phyloP scores from a whole-genome alignment of 768 basidiomycete genomes.

The Termitomyces sp. region DNA sequence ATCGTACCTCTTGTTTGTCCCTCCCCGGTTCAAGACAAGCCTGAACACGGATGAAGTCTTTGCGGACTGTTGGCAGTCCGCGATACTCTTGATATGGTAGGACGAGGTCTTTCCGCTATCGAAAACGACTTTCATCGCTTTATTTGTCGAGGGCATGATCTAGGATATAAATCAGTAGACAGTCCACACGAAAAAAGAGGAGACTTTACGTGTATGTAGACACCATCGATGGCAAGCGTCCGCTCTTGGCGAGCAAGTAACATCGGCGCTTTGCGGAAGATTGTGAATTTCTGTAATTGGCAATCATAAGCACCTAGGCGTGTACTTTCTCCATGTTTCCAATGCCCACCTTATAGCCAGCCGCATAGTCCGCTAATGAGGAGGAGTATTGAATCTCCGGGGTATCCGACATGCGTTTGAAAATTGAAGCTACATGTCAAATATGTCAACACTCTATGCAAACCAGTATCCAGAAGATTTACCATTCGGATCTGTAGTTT shows the following conservation, averaged over 20 bases:
- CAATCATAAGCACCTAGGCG: not conserved
- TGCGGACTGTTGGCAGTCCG: conserved; percentile 76
- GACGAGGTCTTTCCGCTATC: conserved; percentile 89
- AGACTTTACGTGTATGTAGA: conserved; percentile 76
- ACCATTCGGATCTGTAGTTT: conserved; percentile 94
- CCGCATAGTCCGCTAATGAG: conserved; percentile 64
- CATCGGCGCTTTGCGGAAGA: conserved; percentile 95
- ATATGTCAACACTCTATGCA: not conserved
- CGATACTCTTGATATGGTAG: conserved; percentile 87
- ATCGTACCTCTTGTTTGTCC: conserved; percentile 87
- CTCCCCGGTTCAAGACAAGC: conserved; percentile 74
- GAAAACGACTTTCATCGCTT: conserved; percentile 69
- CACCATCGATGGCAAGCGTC: conserved; percentile 90
- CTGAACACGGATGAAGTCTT: conserved; percentile 86
- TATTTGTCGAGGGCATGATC: conserved; percentile 87
- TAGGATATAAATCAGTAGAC: conserved; percentile 23
- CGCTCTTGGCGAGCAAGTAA: conserved; percentile 87
- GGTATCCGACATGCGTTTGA: conserved; percentile 82
- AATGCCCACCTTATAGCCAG: conserved; percentile 75
- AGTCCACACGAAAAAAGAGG: not conserved
- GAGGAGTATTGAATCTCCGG: conserved; percentile 53
- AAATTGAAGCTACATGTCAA: conserved; percentile 71
- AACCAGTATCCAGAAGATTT: conserved; percentile 12
- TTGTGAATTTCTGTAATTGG: conserved; percentile 70
- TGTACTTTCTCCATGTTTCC: not conserved